These are phyloP conservation scores for Nakazawaea anatomiae DNA, from an alignment of 805 yeast genomes.

Conservation along the genomic window DNA sequence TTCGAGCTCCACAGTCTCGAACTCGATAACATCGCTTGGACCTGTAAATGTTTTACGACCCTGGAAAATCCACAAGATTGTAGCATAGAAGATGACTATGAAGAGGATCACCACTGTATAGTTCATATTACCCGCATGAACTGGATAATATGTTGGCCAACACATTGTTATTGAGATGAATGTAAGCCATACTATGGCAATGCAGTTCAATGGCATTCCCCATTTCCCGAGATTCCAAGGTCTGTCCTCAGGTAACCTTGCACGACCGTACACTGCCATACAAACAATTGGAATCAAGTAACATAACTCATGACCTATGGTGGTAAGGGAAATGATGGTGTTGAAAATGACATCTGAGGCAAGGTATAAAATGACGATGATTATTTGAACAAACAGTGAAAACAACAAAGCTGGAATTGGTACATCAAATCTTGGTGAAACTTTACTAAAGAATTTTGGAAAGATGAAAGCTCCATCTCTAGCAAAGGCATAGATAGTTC, in stretches of 20 bases:
- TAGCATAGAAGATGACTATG: conserved; percentile 18
- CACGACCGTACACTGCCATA: conserved; percentile 18
- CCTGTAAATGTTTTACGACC: conserved; percentile 21
- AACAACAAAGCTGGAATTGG: conserved; percentile 24
- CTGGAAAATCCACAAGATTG: conserved; percentile 19
- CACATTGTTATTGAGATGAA: conserved; percentile 19
- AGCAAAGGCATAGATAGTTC: conserved; percentile 30
- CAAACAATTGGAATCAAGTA: conserved; percentile 24
- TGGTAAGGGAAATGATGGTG: conserved; percentile 26
- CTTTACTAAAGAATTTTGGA: conserved; percentile 22
- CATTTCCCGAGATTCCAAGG: conserved; percentile 19
- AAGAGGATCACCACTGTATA: conserved; percentile 21
- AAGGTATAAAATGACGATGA: conserved; percentile 24
- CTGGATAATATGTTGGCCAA: conserved; percentile 21
- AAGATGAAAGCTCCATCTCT: conserved; percentile 28
- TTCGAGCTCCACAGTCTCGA: background rate
- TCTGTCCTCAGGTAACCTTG: conserved; percentile 16
- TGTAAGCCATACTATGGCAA: conserved; percentile 16
- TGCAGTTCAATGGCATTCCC: conserved; percentile 16
- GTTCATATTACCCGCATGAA: conserved; percentile 20
- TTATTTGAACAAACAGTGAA: conserved; percentile 18
- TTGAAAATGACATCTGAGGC: conserved; percentile 25
- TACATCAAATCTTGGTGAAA: conserved; percentile 19
- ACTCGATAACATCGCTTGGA: conserved; percentile 15
- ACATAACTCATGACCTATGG: conserved; percentile 26